Base-by-base conservation (phyloP, 176 grass and related monocot genomes). In the Phyllostachys edulis region DNA sequence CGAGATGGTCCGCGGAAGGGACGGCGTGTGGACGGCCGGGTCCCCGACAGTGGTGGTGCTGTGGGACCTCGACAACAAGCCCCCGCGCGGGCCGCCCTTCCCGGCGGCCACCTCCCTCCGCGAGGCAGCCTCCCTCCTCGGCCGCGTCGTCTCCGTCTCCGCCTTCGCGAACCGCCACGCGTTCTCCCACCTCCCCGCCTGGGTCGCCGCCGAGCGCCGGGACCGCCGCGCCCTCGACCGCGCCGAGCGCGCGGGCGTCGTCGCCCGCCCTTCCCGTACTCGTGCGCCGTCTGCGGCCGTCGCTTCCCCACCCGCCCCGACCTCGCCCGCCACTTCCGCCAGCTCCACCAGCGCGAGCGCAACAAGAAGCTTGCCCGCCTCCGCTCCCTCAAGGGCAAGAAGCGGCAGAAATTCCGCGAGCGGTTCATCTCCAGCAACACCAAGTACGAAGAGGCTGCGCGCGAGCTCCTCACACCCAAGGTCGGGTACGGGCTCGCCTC, bases 61-160 rank as follows among this genome's bases (percentile, higher is more conserved):
- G 39, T 95, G 92, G 92, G 95, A 98, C 71, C 95, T 98, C 79
- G 95, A 98, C 82, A 98, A 98, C 87, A 98, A 98, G 82, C 95
- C 95, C 32, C 95, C 92, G 21, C 90, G 85, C 26, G 92, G 92
- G 15, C 82, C 87, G 57, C 95, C 95, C 21, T 95, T 90, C 71
- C 79, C 79, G 17, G 96, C 93, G 20, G 91, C 96, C 45, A 27
- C 83, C 46, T 77, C 92, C 37, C 91, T 95, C 85, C 81, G 85
- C 82, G 76, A 41, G 15, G 86, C 89, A 5, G 91, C 92, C 0
- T 82, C 91, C 27, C 87, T 98, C 75, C 91, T 98, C 67, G 93
- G 96, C 29, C 89, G 90, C 73, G 89, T 98, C 9, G 76, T 89
- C 24, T 94, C 88, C 24, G 52, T 95, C 76, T 98, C 96, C 12